Evolutionary conservation across 805 yeast species (phyloP), one percentile per base, ranked within the genome.

Genomic region (Debaryomyces maramus): DNA sequence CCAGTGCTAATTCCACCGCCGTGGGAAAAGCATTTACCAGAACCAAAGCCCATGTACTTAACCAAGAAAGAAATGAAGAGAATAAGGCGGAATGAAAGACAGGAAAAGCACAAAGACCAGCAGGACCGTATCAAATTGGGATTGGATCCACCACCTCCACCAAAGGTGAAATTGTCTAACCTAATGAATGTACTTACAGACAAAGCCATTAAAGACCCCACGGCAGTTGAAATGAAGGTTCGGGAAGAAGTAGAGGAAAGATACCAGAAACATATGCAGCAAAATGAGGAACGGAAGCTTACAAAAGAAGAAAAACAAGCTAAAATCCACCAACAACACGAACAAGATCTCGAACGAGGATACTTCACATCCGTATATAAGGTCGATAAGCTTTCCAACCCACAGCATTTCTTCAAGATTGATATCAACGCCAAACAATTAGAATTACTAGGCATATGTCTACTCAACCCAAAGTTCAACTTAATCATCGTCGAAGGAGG

Each of bases 121-220:
- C 96, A 88, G 55, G 91, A 88, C 49, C 69, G 85, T 33, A 82
- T 90, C 17, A 76, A 81, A 41, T 65, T 87, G 4, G 99, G 99
- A 0, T 63, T 90, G 14, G 87, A 84, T 34, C 85, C 95, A 0
- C 84, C 95, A 4, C 96, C 97, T 0, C 84, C 84, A 5, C 95
- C 97, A 3, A 93, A 91, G 60, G 85, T 93, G 18, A 87, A 85
- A 52, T 67, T 88, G 32, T 78, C 84, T 31, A 93, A 91, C 56
- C 72, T 93, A 60, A 87, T 88, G 89, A 84, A 76, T 51, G 96
- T 88, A 0, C 67, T 85, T 35, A 87, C 97, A 2, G 80, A 86
- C 50, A 95, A 87, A 42, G 88, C 93, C 5, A 84, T 90, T 34
- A 72, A 77, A 43, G 96, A 93, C 56, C 98, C 99, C 1, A 91